Conservation (phyloP, 352 stramenopile species). For the Phytophthora macrochlamydospora region DNA sequence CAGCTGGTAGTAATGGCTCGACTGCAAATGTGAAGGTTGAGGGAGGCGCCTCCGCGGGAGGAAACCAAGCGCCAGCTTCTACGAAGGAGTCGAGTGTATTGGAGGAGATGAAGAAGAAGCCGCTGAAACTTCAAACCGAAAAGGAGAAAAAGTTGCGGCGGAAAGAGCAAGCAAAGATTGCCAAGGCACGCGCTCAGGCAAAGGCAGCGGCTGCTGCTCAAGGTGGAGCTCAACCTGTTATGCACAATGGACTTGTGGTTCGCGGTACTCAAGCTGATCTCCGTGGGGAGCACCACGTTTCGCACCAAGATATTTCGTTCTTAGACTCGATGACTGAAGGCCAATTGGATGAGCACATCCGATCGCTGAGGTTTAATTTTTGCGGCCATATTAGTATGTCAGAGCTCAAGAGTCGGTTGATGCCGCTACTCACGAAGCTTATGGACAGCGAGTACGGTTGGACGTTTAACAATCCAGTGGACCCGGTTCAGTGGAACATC, state of each 20-base stretch:
- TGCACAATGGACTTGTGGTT: conserved; percentile 76
- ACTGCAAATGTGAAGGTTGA: conserved; percentile 23
- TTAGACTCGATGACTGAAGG: conserved; percentile 87
- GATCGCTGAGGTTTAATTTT: conserved; percentile 90
- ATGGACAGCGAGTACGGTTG: conserved; percentile 91
- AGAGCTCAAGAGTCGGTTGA: conserved; percentile 82
- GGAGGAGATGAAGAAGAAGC: conserved; percentile 75
- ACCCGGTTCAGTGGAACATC: conserved; percentile 94
- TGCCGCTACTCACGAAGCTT: conserved; percentile 84
- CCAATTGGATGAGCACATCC: conserved; percentile 89
- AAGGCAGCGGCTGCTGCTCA: conserved; percentile 54
- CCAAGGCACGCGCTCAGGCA: conserved; percentile 74
- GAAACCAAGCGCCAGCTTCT: conserved; percentile 1
- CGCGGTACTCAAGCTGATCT: conserved; percentile 69
- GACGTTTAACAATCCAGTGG: conserved; percentile 95
- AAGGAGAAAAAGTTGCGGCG: conserved; percentile 88
- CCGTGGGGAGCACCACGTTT: conserved; percentile 59
- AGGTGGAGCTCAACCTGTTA: conserved; percentile 18
- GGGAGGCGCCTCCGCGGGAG: neutral
- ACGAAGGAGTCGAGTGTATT: conserved; percentile 21
- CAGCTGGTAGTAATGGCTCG: conserved; percentile 20
- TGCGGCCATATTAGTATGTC: conserved; percentile 84
- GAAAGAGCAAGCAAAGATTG: conserved; percentile 84
- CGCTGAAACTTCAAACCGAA: conserved; percentile 76
- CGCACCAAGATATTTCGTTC: conserved; percentile 88